These are phyloP conservation scores for Zopfochytrium polystomum DNA, from an alignment of 371 early-diverging fungal genomes.

Conservation along the genomic window DNA sequence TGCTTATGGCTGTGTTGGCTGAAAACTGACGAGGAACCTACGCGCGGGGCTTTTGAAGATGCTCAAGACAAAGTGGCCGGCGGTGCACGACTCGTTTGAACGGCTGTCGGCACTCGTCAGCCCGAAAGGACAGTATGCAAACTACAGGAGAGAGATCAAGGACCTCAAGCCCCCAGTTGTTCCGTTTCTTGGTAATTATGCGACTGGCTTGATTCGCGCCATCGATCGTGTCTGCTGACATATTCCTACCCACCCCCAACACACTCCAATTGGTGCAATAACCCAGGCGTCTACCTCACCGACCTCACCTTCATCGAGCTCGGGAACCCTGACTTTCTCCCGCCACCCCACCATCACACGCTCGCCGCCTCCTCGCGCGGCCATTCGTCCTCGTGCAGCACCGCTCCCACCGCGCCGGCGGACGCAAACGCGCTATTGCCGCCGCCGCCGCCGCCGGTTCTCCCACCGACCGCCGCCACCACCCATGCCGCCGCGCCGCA, in stretches of 20 bases:
- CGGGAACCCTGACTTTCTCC: conserved; percentile 54
- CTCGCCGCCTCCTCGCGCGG: too few species aligned
- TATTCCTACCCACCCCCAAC: conserved; percentile 10
- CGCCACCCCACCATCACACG: too few species aligned
- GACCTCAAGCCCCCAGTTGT: conserved; percentile 41
- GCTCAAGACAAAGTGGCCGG: conserved; percentile 42
- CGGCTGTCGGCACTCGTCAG: conserved; percentile 42
- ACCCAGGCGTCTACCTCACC: conserved; percentile 51
- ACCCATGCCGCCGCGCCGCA: conserved; percentile 9
- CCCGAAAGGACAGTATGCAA: conserved; percentile 54
- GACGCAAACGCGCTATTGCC: too few species aligned
- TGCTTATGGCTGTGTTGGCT: too few species aligned
- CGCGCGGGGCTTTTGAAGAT: too few species aligned
- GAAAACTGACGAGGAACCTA: too few species aligned
- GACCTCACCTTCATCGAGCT: conserved; percentile 56
- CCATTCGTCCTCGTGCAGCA: too few species aligned
- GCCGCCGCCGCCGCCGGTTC: too few species aligned
- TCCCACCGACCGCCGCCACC: neutral
- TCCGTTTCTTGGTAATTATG: conserved; percentile 48
- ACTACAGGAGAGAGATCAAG: conserved; percentile 51
- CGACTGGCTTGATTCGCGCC: too few species aligned
- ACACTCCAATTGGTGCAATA: too few species aligned
- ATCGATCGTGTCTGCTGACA: neutral
- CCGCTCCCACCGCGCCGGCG: too few species aligned
- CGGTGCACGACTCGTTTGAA: conserved; percentile 39